A percentile compares a stretch with the other conserved stretches of the same genome.
phyloP scores from a whole-genome alignment of 306 rosid genomes.

The Rubus parviflorus region DNA sequence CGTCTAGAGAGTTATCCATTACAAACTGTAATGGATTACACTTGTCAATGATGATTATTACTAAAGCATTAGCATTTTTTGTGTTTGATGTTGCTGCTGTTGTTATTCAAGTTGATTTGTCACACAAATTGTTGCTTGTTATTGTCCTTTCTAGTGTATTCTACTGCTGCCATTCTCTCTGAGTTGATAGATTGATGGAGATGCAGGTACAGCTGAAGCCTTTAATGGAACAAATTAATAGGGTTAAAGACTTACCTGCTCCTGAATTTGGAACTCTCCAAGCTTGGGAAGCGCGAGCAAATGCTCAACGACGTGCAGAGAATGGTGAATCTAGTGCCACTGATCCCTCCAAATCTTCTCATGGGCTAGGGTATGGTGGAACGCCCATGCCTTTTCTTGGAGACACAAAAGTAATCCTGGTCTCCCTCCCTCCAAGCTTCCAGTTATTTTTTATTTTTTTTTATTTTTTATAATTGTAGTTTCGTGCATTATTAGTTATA shows the following conservation, averaged over 20 bases:
- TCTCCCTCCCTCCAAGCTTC: background rate
- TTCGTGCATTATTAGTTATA: background rate
- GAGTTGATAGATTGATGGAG: constrained; percentile 19
- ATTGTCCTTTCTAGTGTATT: constrained; percentile 9
- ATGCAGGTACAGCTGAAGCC: constrained; percentile 90
- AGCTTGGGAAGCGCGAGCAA: constrained; percentile 97
- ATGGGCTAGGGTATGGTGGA: constrained; percentile 71
- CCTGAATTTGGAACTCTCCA: constrained; percentile 91
- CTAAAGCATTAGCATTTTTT: constrained; percentile 1
- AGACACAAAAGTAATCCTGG: constrained; percentile 79
- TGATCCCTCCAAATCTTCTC: constrained; percentile 74
- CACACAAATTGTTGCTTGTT: constrained; percentile 10
- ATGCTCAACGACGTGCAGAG: constrained; percentile 75
- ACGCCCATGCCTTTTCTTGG: constrained; percentile 88
- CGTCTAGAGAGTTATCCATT: background rate
- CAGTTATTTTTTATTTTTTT: background rate
- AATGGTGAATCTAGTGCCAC: constrained; percentile 61
- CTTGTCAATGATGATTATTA: background rate
- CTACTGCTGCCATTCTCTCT: background rate
- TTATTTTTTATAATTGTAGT: background rate
- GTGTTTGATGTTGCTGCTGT: constrained; percentile 22
- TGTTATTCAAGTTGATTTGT: constrained; percentile 7
- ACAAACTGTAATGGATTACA: background rate
- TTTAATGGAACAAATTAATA: constrained; percentile 74
- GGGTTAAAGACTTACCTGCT: constrained; percentile 87